Evolutionary conservation across 257 asterid genomes (phyloP), one percentile per base, ranked within the genome.

Genomic region (Solanum pennellii): DNA sequence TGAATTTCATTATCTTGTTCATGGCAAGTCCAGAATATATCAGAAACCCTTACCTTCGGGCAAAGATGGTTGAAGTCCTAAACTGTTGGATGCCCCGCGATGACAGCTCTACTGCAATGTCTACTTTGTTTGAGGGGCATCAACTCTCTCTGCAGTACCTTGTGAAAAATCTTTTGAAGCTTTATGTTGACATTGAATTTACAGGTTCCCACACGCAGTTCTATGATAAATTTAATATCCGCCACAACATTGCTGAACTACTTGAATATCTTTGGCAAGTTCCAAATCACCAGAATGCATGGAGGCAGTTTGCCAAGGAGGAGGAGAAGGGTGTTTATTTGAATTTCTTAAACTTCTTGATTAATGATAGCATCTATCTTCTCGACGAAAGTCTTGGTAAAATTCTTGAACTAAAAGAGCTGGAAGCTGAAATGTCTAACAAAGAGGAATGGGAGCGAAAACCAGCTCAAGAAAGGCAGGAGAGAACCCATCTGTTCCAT

Each of bases 121-220:
- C 95, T 88, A 87, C 96, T 31, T 90, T 97, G 91, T 95, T 95
- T 86, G 98, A 95, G 91, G 99, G 99, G 88, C 99, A 97, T 90
- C 96, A 92, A 83, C 91, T 95, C 71, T 95, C 99, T 79, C 94
- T 97, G 68, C 95, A 95, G 90, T 94, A 93, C 91, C 96, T 97
- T 66, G 99, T 97, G 88, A 92, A 86, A 93, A 95, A 97, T 90
- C 98, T 95, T 87, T 89, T 95, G 92, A 97, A 95, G 94, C 95
- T 95, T 56, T 97, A 97, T 87, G 99, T 97, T 83, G 99, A 97
- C 92, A 97, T 97, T 68, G 99, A 97, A 91, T 97, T 97, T 90
- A 97, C 99, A 12, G 99, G 99, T 86, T 95, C 99, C 83, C 99
- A 97, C 82, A 95, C 98, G 71, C 99, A 97, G 99, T 97, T 97